Conservation (phyloP, 179 eudicot genomes). For the Camellia oleifera region DNA sequence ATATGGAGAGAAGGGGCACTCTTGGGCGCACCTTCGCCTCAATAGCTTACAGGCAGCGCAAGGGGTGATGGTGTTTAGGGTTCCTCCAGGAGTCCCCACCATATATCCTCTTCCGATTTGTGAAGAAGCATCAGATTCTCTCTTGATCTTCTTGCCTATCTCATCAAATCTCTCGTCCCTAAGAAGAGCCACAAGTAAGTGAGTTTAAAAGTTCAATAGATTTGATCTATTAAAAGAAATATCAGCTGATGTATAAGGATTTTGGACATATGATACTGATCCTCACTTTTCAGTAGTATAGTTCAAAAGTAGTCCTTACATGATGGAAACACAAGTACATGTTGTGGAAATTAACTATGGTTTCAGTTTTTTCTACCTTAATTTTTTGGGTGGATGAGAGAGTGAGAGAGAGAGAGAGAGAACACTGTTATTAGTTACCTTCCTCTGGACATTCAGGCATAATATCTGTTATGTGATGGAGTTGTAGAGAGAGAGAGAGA, state of each 20-base stretch:
- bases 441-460: slow-evolving; percentile 81
- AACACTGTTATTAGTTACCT: slow-evolving; percentile 26
- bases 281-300: too few relatives aligned
- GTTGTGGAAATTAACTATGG: too few relatives aligned
- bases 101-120: slow-evolving; percentile 15
- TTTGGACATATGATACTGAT: too few relatives aligned
- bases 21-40: slow-evolving; percentile 75
- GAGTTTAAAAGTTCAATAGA: too few relatives aligned
- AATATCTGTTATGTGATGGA: slow-evolving; percentile 30
- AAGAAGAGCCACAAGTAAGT: neutral
- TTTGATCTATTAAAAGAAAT: too few relatives aligned
- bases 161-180: slow-evolving; percentile 50
- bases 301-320: too few relatives aligned
- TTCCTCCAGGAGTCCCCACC: slow-evolving; percentile 35
- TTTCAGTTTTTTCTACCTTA: slow-evolving; percentile 35
- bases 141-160: slow-evolving; percentile 50
- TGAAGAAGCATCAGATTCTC: slow-evolving; percentile 36
- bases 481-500: neutral
- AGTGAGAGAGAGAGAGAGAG: too few relatives aligned
- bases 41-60: slow-evolving; percentile 88
- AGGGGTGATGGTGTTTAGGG: slow-evolving; percentile 64
- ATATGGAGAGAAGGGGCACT: slow-evolving; percentile 84
- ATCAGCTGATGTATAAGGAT: too few relatives aligned
- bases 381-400: slow-evolving; percentile 11
- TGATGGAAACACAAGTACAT: neutral